Percentiles rank a stretch among this genome's conserved stretches.
phyloP scores from a whole-genome alignment of 306 rosid species.

The Datisca glomerata region DNA sequence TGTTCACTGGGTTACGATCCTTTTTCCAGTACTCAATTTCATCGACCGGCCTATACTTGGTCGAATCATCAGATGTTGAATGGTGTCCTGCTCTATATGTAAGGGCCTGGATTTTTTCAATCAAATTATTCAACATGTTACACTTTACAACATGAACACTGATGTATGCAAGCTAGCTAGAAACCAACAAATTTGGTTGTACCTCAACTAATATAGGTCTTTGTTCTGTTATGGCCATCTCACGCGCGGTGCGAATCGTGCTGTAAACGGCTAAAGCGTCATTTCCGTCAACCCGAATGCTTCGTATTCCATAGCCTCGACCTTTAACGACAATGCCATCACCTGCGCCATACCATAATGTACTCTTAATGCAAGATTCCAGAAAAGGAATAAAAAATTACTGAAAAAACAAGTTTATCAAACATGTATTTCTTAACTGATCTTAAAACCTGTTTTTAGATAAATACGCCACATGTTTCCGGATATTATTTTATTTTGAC shows the following conservation, averaged over 20 bases:
- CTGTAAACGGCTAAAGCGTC: constrained; percentile 61
- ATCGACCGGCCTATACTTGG: constrained; percentile 42
- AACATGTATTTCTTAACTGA: no score
- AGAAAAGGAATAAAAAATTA: no score
- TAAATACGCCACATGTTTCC: no score
- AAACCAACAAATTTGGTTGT: no score
- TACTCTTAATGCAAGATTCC: no score
- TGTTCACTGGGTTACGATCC: constrained; percentile 41
- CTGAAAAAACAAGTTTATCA: no score
- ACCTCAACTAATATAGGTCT: constrained; percentile 65
- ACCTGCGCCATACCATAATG: no score
- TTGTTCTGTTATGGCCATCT: constrained; percentile 40
- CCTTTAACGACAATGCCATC: constrained; percentile 71
- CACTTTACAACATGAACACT: constrained; percentile 1
- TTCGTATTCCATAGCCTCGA: constrained; percentile 50
- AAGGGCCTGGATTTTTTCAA: constrained; percentile 29
- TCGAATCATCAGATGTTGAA: constrained; percentile 73
- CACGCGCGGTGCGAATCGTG: constrained; percentile 48
- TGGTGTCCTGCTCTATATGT: constrained; percentile 77
- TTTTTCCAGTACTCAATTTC: constrained; percentile 62
- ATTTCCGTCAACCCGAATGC: constrained; percentile 66
- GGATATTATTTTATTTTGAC: no score
- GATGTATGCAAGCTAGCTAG: no score
- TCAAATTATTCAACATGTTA: neutral
- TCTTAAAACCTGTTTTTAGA: no score